Evolutionary conservation across 495 filamentous ascomycete species (phyloP).

Genomic region (Physcia stellaris): DNA sequence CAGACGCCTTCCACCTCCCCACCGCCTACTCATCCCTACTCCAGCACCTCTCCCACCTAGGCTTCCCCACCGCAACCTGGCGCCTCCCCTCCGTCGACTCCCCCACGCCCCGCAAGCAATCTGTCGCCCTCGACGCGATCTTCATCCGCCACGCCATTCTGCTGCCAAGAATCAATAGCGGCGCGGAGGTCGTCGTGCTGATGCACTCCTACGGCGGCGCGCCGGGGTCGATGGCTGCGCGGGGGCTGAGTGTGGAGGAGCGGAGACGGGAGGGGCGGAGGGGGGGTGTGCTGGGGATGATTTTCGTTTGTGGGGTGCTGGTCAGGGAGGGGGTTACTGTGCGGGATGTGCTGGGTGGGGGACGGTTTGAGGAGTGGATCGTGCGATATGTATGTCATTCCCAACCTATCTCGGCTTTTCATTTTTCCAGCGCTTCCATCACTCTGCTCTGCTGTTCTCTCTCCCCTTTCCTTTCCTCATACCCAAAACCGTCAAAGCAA

Average conservation of each 20-base stretch:
- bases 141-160: conserved; percentile 17
- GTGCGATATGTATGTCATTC: conserved; percentile 14
- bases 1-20: conserved; percentile 31
- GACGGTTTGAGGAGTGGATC: conserved; percentile 16
- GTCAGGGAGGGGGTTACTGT: conserved; percentile 24
- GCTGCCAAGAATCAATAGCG: conserved; percentile 18
- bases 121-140: conserved; percentile 21
- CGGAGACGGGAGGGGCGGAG: conserved; percentile 20
- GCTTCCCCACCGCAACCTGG: conserved; percentile 23
- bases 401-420: conserved; percentile 9
- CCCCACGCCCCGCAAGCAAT: conserved; percentile 23
- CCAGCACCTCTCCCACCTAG: conserved; percentile 19
- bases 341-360: conserved; percentile 23
- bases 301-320: conserved; percentile 33
- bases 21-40: conserved; percentile 22
- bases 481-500: not conserved
- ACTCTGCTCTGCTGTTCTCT: conserved; percentile 9
- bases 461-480: conserved; percentile 18
- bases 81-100: conserved; percentile 31
- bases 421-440: conserved; percentile 16
- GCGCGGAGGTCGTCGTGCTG: conserved; percentile 34
- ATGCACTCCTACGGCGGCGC: conserved; percentile 39
- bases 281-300: conserved; percentile 31
- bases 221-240: conserved; percentile 33
- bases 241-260: conserved; percentile 26